Conservation (phyloP, 2,329 filamentous ascomycete genomes). For the Trichoderma afroharzianum region DNA sequence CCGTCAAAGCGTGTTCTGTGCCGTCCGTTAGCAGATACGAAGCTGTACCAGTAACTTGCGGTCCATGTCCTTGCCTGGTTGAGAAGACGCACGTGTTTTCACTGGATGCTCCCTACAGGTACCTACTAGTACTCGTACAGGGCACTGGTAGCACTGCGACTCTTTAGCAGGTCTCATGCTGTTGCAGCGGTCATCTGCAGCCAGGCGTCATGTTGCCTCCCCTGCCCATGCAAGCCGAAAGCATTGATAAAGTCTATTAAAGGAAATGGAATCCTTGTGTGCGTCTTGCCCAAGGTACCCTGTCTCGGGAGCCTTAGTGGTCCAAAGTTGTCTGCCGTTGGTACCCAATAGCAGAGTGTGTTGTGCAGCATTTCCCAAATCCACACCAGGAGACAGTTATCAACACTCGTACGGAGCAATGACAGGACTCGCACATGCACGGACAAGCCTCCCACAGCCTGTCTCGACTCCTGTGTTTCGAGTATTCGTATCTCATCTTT, state of each 20-base stretch:
- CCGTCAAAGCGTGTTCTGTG: not conserved
- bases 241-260: not conserved
- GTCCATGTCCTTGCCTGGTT: not conserved
- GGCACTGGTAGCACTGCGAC: not conserved
- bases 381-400: too few species aligned
- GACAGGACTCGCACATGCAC: not conserved
- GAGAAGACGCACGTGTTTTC: not conserved
- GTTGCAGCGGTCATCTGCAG: not conserved
- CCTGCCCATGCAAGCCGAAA: not conserved
- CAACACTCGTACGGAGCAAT: too few species aligned
- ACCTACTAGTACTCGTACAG: not conserved
- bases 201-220: not conserved
- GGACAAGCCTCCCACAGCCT: not conserved
- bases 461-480: not conserved
- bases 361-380: not conserved
- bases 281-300: not conserved
- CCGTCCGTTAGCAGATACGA: not conserved
- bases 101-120: not conserved
- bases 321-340: not conserved
- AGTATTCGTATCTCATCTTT: not conserved
- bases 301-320: not conserved
- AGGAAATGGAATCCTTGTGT: not conserved
- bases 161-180: not conserved
- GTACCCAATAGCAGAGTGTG: constrained; percentile 9
- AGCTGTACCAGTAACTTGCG: not conserved